Base-by-base conservation (phyloP, 208 protist species). In the Perkinsela sp. region DNA sequence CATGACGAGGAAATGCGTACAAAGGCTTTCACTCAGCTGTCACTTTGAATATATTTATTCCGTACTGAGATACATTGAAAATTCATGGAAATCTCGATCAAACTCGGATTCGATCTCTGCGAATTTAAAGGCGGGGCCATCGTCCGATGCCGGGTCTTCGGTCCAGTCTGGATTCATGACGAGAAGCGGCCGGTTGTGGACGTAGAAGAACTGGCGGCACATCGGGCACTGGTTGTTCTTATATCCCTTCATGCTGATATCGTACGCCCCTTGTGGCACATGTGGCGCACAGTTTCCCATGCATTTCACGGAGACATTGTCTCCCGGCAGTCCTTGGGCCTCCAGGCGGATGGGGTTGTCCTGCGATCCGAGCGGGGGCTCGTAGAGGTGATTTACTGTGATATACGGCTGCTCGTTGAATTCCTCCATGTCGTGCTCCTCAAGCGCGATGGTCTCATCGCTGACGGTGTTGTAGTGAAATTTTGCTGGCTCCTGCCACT, bases 201-300 rank as follows among this genome's bases (percentile, higher is more conserved):
- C 77, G 73, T 89, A 89, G 73, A 88, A 89, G 77, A 78, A 89
- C 75, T 88, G 83, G 74, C 89, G 86, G 72, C 79, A 88, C 82
- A 88, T 88, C 31, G 82, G 82, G 75, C 83, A 88, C 77, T 89
- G 88, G 73, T 75, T 84, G 79, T 87, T 89, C 67, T 70, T 79
- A 77, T 91, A 91, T 66, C 82, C 83, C 79, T 91, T 91, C 80
- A 91, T 88, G 77, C 82, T 78, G 82, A 91, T 91, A 74, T 87
- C 85, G 77, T 89, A 91, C 69, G 82, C 87, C 1, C 83, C 85
- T 75, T 89, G 81, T 30, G 82, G 83, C 66, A 91, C 81, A 75
- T 90, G 85, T 65, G 85, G 85, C 29, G 85, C 82, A 71, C 79
- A 87, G 77, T 91, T 91, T 76, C 80, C 82, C 75, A 91, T 84